phyloP scores from a whole-genome alignment of 352 stramenopile species.

The Pythium aphanidermatum region DNA sequence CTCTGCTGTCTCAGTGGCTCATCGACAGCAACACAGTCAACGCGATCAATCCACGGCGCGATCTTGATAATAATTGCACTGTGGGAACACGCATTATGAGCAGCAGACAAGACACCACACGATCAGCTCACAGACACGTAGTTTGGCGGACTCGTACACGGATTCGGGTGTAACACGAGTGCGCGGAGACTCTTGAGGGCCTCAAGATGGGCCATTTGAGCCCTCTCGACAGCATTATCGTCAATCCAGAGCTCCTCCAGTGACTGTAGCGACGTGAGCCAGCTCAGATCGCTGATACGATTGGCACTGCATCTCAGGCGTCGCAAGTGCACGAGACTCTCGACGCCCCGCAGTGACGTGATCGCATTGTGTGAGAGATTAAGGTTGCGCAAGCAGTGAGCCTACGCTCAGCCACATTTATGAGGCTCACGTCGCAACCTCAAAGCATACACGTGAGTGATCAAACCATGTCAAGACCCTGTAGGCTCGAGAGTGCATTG shows the following conservation, averaged over 20 bases:
- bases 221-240: conserved; percentile 43
- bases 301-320: conserved; percentile 59
- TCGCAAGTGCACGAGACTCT: conserved; percentile 29
- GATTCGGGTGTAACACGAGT: conserved; percentile 63
- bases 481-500: conserved; percentile 39
- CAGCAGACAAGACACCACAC: background rate
- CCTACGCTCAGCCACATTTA: too few species aligned
- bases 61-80: conserved; percentile 25
- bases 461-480: conserved; percentile 44
- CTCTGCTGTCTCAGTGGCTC: conserved; percentile 36
- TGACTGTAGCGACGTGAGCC: conserved; percentile 19
- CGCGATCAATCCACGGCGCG: conserved; percentile 41
- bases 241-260: conserved; percentile 60
- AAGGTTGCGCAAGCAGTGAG: conserved; percentile 50
- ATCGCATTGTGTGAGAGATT: conserved; percentile 63
- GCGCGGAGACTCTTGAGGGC: conserved; percentile 34
- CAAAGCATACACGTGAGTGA: too few species aligned
- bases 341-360: conserved; percentile 34
- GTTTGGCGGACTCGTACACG: conserved; percentile 40
- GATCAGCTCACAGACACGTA: conserved; percentile 40
- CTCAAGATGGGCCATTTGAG: conserved; percentile 42
- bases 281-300: conserved; percentile 41
- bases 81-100: background rate
- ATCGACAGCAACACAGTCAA: conserved; percentile 41
- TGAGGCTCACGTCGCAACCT: too few species aligned